Base-by-base conservation (phyloP, 2,329 filamentous ascomycete genomes). In the Hypoxylon sp. region DNA sequence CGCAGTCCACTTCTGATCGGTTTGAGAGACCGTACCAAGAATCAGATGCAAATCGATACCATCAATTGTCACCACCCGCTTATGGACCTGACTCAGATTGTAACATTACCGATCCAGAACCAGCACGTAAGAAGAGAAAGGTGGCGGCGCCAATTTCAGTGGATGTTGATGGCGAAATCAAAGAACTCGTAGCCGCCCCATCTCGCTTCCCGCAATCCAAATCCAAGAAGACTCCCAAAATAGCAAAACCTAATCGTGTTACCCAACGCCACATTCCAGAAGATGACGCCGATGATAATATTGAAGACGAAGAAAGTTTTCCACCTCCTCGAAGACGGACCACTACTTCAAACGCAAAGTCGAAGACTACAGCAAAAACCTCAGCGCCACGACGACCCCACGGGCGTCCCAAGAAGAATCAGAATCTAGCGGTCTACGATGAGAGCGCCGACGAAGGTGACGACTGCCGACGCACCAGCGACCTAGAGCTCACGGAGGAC, bases 31-130 rank as follows among this genome's bases (percentile, higher is more conserved):
- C 79, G 1, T 82, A 81, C 55, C 78, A 78, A 19, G 73, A 79
- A 3, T 67, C 71, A 11, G 83, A 84, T 63, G 77, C 69, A 1
- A 82, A 79, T 55, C 76, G 78, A 6, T 88, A 84, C 70, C 69
- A 72, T 25, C 77, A 81, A 32, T 77, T 88, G 2, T 79, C 83
- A 0, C 77, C 83, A 2, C 81, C 78, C 45, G 46, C 19, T 7
- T 67, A 74, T 73, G 1, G 86, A 82, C 75, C 78, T 25, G 82
- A 86, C 21, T 80, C 83, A 19, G 80, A 79, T 21, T 70, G 69
- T 13, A 71, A 70, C 3, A 45, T 59, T 3, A 17, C 38, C n/a
- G 60, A 69, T 61, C 34, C 52, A 32, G 67, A 46, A 41, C 75
- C 70, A 19, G 65, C 73, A 17, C 64, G 68, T n/a, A 78, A 78